Base-by-base conservation (phyloP, 495 filamentous ascomycete species). In the Hyaloscypha finlandica region DNA sequence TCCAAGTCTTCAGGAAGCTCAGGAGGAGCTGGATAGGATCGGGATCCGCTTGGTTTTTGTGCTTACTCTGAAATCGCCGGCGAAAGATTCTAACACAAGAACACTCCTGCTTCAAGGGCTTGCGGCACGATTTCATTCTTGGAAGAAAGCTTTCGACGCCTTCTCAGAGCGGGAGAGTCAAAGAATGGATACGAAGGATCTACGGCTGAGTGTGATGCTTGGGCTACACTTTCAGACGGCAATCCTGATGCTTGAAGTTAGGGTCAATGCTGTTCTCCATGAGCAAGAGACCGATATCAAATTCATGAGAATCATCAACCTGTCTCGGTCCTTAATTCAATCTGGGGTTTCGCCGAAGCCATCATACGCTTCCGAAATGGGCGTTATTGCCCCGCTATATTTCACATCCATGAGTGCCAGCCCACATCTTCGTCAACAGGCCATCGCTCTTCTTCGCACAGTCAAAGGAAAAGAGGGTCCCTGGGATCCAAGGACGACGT, bases 111-210 rank as follows among this genome's bases (percentile, higher is more conserved):
- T 68, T 11, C 52, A 22, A 25, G 56, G 30, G 9, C 20, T 68
- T 30, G 12, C 16, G 0, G n/a, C 16, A 29, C 48, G 39, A 16
- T 68, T 63, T 35, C 8, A 14, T 19, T 32, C 12, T 11, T 68
- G 65, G 65, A 68, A 62, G n/a, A 35, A 20, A 37, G 31, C 51
- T 8, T 68, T 68, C 35, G 65, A 68, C 45, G 14, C 16, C 12
- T 63, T 58, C 19, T 58, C 19, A 9, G 29, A 54, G 52, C 51
- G 48, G 8, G 25, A 63, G 16, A 59, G 59, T 48, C 25, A 58
- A 11, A 45, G 3, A 4, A 45, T 68, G 51, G 14, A 57, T 3
- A 63, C n/a, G 5, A 63, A 63, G 8, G 59, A 68, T 29, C 30
- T 68, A 0, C 65, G 45, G 12, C 33, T 63, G 16, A 63, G 65